Base-by-base conservation (phyloP, 495 filamentous ascomycete genomes). In the Daldinia vernicosa region DNA sequence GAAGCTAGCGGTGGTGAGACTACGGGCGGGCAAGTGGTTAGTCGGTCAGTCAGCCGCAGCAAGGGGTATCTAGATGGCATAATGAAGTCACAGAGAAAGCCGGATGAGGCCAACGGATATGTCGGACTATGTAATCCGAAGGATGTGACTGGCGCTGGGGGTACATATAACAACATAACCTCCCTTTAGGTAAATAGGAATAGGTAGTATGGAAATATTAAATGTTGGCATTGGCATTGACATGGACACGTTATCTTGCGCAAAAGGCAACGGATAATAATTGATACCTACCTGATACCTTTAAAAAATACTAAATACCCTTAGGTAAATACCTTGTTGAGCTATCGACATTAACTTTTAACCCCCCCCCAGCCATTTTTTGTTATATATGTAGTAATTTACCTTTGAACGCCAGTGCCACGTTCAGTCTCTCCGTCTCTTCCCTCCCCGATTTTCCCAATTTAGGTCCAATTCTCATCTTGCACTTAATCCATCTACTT, bases 61-160 rank as follows among this genome's bases (percentile, higher is more conserved):
- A 52, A 22, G 14, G 40, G 53, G 53, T 47, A 63, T 61, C 52
- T 63, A 58, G 58, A 74, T 67, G 71, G 67, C 60, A 60, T 64
- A 59, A 71, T 71, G 67, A 74, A 71, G 71, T 67, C 63, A 71
- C 56, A 17, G 24, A 43, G 7, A 53, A 74, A 62, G 8, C 28
- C 24, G n/a, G 4, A 60, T 50, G 61, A 69, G 59, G 54, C 51
- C 15, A 14, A 43, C 67, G 71, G 71, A 70, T 63, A 35, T 60
- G 63, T 67, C 71, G 71, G 67, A 52, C 67, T 55, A 67, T 64
- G 67, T 70, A 74, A 74, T 70, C 71, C 47, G 67, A 57, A 61
- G 30, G 55, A 65, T n/a, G 19, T 66, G 64, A 69, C 59, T 71
- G 63, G 72, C 27, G 59, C 26, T 45, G 22, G 37, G 43, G 24